Percentiles rank a stretch among this genome's conserved stretches.
Evolutionary conservation across 1,284 basidiomycete species (phyloP).

Genomic region (Baeospora myosura): DNA sequence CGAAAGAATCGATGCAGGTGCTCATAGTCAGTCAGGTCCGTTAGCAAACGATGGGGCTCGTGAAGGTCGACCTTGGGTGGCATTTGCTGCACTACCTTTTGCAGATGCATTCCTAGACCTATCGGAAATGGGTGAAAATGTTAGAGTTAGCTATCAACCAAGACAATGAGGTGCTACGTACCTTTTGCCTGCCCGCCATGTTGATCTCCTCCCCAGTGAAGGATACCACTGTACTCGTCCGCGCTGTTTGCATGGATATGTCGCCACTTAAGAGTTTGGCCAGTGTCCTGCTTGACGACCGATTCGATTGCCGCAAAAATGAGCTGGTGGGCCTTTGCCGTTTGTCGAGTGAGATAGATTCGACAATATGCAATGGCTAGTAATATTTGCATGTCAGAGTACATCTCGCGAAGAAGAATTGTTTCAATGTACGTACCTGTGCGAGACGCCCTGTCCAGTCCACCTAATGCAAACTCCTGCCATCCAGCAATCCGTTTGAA

Average conservation of each 20-base stretch:
- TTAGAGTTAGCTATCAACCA: background rate
- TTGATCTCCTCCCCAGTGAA: slow-evolving; percentile 12
- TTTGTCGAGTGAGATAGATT: slow-evolving; percentile 12
- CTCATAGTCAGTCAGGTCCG: slow-evolving; percentile 10
- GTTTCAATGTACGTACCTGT: slow-evolving; percentile 12
- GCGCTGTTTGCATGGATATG: slow-evolving; percentile 7
- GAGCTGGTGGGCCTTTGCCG: slow-evolving; percentile 9
- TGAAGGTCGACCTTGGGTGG: slow-evolving; percentile 6
- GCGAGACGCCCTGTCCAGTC: slow-evolving; percentile 8
- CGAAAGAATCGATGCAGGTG: slow-evolving; percentile 13
- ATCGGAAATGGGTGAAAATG: background rate
- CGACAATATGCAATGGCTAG: slow-evolving; percentile 7
- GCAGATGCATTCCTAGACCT: slow-evolving; percentile 14
- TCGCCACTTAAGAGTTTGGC: slow-evolving; percentile 9
- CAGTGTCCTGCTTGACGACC: slow-evolving; percentile 13
- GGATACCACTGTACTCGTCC: slow-evolving; percentile 7
- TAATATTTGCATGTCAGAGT: background rate
- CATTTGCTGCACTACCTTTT: slow-evolving; percentile 2
- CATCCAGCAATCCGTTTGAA: slow-evolving; percentile 14
- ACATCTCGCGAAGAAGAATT: background rate
- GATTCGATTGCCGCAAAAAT: slow-evolving; percentile 10
- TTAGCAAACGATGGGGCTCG: slow-evolving; percentile 8
- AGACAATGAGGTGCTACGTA: background rate
- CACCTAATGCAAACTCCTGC: slow-evolving; percentile 15
- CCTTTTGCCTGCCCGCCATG: slow-evolving; percentile 14